These are phyloP conservation scores for Sedum album DNA, from an alignment of 164 flowering plant species.

Conservation along the genomic window DNA sequence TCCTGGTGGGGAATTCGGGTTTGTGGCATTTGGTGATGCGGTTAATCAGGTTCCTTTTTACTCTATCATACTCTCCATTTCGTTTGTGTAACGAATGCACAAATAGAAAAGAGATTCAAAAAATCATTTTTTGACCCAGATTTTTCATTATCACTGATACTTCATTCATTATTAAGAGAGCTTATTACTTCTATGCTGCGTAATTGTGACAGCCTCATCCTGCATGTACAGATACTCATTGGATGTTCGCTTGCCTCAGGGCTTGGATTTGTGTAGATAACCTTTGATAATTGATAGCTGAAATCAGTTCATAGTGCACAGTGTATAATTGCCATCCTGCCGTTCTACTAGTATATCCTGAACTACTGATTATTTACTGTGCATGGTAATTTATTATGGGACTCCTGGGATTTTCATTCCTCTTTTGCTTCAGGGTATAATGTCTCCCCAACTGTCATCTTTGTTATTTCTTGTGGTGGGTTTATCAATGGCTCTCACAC, in stretches of 20 bases:
- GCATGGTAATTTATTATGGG: too few relatives aligned
- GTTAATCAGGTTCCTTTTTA: slow-evolving; percentile 72
- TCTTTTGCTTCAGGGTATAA: slow-evolving; percentile 65
- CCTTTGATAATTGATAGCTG: too few relatives aligned
- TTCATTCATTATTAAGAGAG: not conserved
- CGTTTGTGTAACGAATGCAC: not conserved
- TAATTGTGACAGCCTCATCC: too few relatives aligned
- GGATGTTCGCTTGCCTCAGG: too few relatives aligned
- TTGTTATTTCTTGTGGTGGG: slow-evolving; percentile 91
- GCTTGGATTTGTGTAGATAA: too few relatives aligned
- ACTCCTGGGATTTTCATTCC: not conserved
- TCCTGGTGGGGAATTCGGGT: too few relatives aligned
- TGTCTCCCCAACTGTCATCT: slow-evolving; percentile 90
- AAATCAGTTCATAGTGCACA: too few relatives aligned
- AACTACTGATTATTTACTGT: not conserved
- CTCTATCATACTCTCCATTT: not conserved
- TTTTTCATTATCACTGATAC: not conserved
- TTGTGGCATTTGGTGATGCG: too few relatives aligned
- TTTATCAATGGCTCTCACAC: too few relatives aligned
- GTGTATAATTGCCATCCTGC: not conserved
- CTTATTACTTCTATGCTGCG: too few relatives aligned
- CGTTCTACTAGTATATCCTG: not conserved
- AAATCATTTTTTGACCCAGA: not conserved
- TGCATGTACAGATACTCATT: too few relatives aligned
- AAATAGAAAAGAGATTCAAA: not conserved